Base-by-base conservation (phyloP, 208 protist genomes). In the Leptomonas pyrrhocoris region DNA sequence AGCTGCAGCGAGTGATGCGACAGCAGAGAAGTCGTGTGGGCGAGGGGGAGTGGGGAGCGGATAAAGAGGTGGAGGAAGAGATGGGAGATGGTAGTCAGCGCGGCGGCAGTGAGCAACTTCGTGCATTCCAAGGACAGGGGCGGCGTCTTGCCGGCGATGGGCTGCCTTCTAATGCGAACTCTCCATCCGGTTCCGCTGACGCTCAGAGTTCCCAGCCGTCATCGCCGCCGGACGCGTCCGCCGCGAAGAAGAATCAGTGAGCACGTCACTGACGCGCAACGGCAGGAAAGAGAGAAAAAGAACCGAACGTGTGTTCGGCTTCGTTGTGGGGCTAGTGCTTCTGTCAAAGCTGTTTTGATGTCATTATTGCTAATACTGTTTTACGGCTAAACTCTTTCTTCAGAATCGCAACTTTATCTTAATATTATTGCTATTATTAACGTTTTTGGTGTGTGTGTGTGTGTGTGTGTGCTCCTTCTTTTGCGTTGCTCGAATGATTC, bases 71-170 rank as follows among this genome's bases (percentile, higher is more conserved):
- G 25, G 53, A 57, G 5, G 61, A 36, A 25, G 46, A 48, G 59
- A 23, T 42, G 19, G 51, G 36, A 9, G 15, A 43, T 16, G 63
- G 36, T 28, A 25, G 13, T 11, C 21, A 38, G 43, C 28, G 49
- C 28, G 49, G 19, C 5, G 21, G 5, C 2, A 34, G 8, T 9
- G 46, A 25, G 16, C 30, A 40, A 6, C 53, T 31, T 15, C 43
- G 56, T 48, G 71, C 56, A 12, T 77, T 77, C 36, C 56, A 77
- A 25, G 71, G 71, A 0, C 71, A 70, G 50, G 71, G 71, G 23
- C 54, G 63, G 12, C 71, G 71, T 28, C 59, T 77, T 25, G 56
- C 71, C 9, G 71, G 50, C 3, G 57, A 71, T 21, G 62, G 45
- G 5, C 31, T 61, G 46, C 19, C 60, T 7, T n/a, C 40, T 5